Conservation (phyloP, 2,329 filamentous ascomycete species). For the Trichophyton equinum region DNA sequence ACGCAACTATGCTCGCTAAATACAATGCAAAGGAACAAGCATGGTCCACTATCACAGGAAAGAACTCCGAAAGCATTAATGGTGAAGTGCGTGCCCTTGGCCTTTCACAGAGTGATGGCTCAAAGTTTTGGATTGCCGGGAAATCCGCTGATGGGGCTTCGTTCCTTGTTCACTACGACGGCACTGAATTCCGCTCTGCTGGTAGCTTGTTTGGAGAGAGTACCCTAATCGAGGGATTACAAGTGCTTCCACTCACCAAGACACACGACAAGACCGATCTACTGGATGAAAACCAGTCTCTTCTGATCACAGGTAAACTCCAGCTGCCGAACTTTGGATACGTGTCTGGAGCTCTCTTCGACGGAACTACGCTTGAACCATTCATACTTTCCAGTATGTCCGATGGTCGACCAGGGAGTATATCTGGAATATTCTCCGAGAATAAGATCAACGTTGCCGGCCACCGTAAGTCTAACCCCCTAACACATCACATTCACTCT, state of each 20-base stretch:
- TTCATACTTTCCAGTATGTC: constrained; percentile 65
- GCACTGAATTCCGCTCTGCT: constrained; percentile 56
- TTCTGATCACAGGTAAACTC: constrained; percentile 78
- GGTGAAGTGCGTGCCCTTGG: constrained; percentile 69
- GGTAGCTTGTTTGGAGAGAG: constrained; percentile 48
- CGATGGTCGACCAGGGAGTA: constrained; percentile 54
- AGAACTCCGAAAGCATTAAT: constrained; percentile 45
- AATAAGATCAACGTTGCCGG: constrained; percentile 62
- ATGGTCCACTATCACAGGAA: constrained; percentile 54
- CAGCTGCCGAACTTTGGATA: constrained; percentile 63
- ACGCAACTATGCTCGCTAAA: constrained; percentile 53
- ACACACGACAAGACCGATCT: constrained; percentile 53
- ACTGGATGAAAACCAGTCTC: constrained; percentile 53
- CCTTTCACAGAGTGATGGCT: constrained; percentile 57
- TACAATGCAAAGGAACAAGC: constrained; percentile 56
- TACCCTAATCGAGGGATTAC: constrained; percentile 64
- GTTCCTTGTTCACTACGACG: constrained; percentile 75
- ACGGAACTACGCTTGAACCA: constrained; percentile 65
- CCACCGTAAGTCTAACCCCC: constrained; percentile 39
- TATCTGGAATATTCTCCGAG: constrained; percentile 74
- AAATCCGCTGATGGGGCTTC: constrained; percentile 53
- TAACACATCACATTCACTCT: neutral
- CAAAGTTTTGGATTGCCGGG: constrained; percentile 73
- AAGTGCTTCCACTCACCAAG: constrained; percentile 61
- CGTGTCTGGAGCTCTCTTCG: constrained; percentile 75